Evolutionary conservation across 2,329 filamentous ascomycete species (phyloP), one percentile per base, ranked within the genome.

Genomic region (Alternaria arborescens): DNA sequence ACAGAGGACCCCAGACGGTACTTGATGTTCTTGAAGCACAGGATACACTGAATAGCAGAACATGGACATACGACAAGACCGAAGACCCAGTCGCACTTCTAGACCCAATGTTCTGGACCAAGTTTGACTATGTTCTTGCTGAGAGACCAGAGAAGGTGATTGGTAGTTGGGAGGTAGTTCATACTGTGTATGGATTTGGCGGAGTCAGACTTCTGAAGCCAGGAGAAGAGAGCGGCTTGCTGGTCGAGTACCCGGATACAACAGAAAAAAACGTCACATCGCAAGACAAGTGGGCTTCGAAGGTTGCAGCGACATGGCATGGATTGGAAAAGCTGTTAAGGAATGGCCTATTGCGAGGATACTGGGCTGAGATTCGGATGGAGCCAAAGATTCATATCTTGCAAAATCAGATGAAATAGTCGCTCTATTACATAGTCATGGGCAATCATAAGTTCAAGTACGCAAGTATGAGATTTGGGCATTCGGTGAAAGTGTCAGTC

Each of bases 11-110:
- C 8, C 70, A 75, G 50, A 73, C 74, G 1, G 57, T 76, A 1
- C 26, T 70, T 5, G 73, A 73, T 58, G 65, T 71, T 8, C 61
- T 75, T 4, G 70, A 71, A 30, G 52, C 54, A 55, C 69, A 73
- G 42, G 48, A 67, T 8, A 53, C 65, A 10, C 26, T 65, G 4
- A 52, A 62, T 5, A 70, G 67, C 46, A 65, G 67, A 30, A 70
- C 67, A 5, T 89, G 86, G 86, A 68, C 77, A 1, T 89, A 89
- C 71, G 87, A 89, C 71, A 89, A 89, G 70, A 87, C 86, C 0
- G 86, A 86, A 67, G 79, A 86, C 47, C 78, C 82, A 28, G 66
- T 75, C 3, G 65, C 70, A 3, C 81, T 87, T 34, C 77, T 83
- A 1, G 79, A 84, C 20, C 80, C 82, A 0, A 60, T 70, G 3